A percentile compares a stretch with the other conserved stretches of the same genome.
phyloP scores from a whole-genome alignment of 2,329 filamentous ascomycete species.

The Herpotrichia juniperi region DNA sequence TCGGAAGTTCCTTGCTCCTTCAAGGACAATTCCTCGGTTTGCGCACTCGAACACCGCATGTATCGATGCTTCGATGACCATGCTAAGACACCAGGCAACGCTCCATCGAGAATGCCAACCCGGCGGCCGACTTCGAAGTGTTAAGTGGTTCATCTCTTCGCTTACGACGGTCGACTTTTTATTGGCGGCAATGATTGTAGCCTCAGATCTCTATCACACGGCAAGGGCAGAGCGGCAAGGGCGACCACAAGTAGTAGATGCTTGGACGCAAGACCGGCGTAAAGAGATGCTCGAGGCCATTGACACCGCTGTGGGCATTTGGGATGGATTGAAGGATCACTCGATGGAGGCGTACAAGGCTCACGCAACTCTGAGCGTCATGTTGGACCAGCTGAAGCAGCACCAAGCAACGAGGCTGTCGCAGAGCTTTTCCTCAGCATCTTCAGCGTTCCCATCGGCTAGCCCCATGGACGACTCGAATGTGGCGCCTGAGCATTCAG shows the following conservation, averaged over 20 bases:
- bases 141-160: conserved; percentile 80
- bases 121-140: conserved; percentile 71
- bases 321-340: conserved; percentile 75
- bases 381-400: conserved; percentile 77
- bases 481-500: conserved; percentile 64
- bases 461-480: conserved; percentile 60
- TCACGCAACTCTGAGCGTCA: conserved; percentile 77
- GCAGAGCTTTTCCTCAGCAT: conserved; percentile 35
- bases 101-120: conserved; percentile 76
- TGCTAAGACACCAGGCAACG: conserved; percentile 77
- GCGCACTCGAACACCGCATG: conserved; percentile 82
- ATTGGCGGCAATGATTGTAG: conserved; percentile 82
- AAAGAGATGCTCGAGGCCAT: conserved; percentile 78
- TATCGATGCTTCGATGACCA: conserved; percentile 83
- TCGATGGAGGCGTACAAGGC: conserved; percentile 94
- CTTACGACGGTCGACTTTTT: conserved; percentile 85
- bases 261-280: conserved; percentile 57
- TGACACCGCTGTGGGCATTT: conserved; percentile 76
- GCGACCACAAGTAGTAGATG: conserved; percentile 41
- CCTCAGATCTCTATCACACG: conserved; percentile 79
- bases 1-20: conserved; percentile 80
- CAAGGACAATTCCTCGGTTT: conserved; percentile 79
- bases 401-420: conserved; percentile 43
- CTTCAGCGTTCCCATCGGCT: conserved; percentile 32
- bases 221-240: conserved; percentile 51